Conservation (phyloP, 2,329 filamentous ascomycete species). For the Phoma sp. region DNA sequence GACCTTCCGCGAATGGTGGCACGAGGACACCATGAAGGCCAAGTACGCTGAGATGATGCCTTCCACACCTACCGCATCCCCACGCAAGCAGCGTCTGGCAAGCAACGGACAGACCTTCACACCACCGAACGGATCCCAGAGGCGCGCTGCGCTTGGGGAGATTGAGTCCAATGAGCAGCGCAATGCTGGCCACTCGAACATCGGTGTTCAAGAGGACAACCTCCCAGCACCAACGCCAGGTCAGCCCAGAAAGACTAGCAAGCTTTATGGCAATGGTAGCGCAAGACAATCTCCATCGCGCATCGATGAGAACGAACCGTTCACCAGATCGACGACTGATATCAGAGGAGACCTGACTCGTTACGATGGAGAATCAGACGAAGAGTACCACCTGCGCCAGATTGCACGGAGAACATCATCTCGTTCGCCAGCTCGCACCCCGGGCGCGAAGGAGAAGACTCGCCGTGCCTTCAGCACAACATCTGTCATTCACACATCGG, state of each 20-base stretch:
- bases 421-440: slow-evolving; percentile 68
- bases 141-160: slow-evolving; percentile 88
- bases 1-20: slow-evolving; percentile 98
- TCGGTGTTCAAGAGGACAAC: slow-evolving; percentile 83
- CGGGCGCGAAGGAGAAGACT: slow-evolving; percentile 63
- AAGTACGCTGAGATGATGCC: slow-evolving; percentile 72
- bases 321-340: slow-evolving; percentile 64
- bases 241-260: slow-evolving; percentile 88
- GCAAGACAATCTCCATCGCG: slow-evolving; percentile 44
- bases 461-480: slow-evolving; percentile 78
- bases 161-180: slow-evolving; percentile 79
- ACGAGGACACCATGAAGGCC: slow-evolving; percentile 79
- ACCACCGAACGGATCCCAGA: slow-evolving; percentile 79
- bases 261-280: slow-evolving; percentile 69
- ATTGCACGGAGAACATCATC: slow-evolving; percentile 67
- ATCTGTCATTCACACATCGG: slow-evolving; percentile 57
- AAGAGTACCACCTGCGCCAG: slow-evolving; percentile 78
- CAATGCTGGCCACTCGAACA: slow-evolving; percentile 54
- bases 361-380: slow-evolving; percentile 73
- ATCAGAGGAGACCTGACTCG: slow-evolving; percentile 65
- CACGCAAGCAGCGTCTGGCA: slow-evolving; percentile 58
- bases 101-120: slow-evolving; percentile 78
- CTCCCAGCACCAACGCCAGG: slow-evolving; percentile 94
- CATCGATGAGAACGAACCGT: slow-evolving; percentile 59
- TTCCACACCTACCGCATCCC: slow-evolving; percentile 64